Base-by-base conservation (phyloP, 768 basidiomycete genomes). In the Mycena vulgaris region DNA sequence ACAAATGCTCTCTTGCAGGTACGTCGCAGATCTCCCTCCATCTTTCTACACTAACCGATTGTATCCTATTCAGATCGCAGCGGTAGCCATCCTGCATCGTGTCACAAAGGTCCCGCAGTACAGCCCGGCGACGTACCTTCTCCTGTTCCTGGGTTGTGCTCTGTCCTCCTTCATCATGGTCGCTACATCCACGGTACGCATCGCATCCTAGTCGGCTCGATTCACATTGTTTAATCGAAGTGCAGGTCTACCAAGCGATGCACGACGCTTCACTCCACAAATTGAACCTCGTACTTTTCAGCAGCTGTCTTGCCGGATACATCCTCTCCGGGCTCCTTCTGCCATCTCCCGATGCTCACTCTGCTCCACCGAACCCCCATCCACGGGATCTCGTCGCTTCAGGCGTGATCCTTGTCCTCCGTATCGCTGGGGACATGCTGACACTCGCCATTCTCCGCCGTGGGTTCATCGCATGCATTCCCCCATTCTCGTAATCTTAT, bases 281-380 rank as follows among this genome's bases (percentile, higher is more conserved):
- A n/a, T n/a, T n/a, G n/a, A n/a, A n/a, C n/a, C n/a, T 23, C 55
- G 39, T 39, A 1, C 49, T 64, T 14, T 64, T 64, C 39, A 64
- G 51, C 51, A 42, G 51, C 27, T 64, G 37, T 19, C 25, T 64
- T 11, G 39, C 17, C 25, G 52, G 35, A 8, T 64, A 64, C 39
- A 9, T 16, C 19, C 2, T 42, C 25, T 4, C 52, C 21, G 25
- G 31, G 10, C n/a, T 64, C 17, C 16, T 64, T 25, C 11, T n/a
- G n/a, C 40, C 35, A 37, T 37, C 28, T 27, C 5, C 8, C 23
- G 21, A 21, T 45, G n/a, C 21, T 14, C 35, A 37, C 14, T 47
- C 51, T 14, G 10, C 16, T 9, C 39, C 63, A n/a, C n/a, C n/a
- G n/a, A n/a, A n/a, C n/a, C n/a, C n/a, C n/a, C n/a, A n/a, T n/a